Conservation (phyloP, 2,329 filamentous ascomycete genomes). For the Cadophora sp. region DNA sequence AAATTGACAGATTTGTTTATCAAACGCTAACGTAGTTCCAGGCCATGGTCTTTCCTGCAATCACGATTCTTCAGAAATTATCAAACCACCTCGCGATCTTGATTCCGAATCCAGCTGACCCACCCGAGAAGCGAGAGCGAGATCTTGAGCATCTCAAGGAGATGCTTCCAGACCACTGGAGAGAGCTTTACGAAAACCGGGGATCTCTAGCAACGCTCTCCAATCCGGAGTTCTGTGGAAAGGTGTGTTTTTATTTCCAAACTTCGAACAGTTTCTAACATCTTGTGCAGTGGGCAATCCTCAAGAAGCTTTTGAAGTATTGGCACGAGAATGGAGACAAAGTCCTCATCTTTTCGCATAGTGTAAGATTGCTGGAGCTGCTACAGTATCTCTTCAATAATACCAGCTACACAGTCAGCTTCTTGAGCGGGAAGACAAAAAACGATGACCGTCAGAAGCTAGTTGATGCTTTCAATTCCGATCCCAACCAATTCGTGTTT, state of each 20-base stretch:
- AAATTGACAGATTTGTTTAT: slow-evolving; percentile 58
- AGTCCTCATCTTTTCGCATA: slow-evolving; percentile 94
- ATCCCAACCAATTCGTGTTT: slow-evolving; percentile 89
- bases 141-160: slow-evolving; percentile 77
- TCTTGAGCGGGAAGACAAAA: slow-evolving; percentile 83
- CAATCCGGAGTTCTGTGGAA: slow-evolving; percentile 92
- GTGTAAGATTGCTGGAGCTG: slow-evolving; percentile 83
- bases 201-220: slow-evolving; percentile 83
- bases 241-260: slow-evolving; percentile 49
- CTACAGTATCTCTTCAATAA: slow-evolving; percentile 85
- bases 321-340: slow-evolving; percentile 94
- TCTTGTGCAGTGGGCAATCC: slow-evolving; percentile 75
- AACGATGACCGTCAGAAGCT: slow-evolving; percentile 83
- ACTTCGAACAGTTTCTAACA: slow-evolving; percentile 14
- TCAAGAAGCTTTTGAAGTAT: slow-evolving; percentile 84
- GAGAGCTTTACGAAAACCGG: slow-evolving; percentile 73
- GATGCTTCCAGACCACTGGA: slow-evolving; percentile 78
- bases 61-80: slow-evolving; percentile 83
- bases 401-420: slow-evolving; percentile 90
- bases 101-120: slow-evolving; percentile 70
- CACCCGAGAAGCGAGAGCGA: slow-evolving; percentile 75
- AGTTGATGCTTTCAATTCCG: slow-evolving; percentile 91
- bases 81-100: slow-evolving; percentile 92
- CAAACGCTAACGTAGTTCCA: slow-evolving; percentile 46
- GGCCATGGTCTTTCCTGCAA: slow-evolving; percentile 82